Conservation (phyloP, 2,329 filamentous ascomycete species). For the Emmonsiellopsis sp. region DNA sequence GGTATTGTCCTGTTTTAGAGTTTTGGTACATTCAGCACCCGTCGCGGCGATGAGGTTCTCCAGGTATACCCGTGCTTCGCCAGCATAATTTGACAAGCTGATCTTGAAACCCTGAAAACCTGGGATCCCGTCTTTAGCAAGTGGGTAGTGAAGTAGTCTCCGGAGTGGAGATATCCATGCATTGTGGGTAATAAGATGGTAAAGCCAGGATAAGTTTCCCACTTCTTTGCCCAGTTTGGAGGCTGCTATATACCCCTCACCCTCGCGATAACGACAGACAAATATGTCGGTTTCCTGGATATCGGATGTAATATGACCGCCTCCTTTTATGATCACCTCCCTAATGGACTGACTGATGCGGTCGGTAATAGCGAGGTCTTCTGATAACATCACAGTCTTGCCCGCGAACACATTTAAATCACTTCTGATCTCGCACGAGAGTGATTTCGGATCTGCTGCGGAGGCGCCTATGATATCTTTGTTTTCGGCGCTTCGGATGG, state of each 20-base stretch:
- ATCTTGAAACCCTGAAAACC: conserved; percentile 71
- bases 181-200: conserved; percentile 80
- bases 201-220: conserved; percentile 89
- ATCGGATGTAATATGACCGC: conserved; percentile 57
- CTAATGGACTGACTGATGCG: conserved; percentile 60
- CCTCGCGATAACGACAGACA: conserved; percentile 79
- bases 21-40: conserved; percentile 86
- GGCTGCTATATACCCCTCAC: conserved; percentile 66
- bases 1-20: conserved; percentile 89
- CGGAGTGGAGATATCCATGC: conserved; percentile 78
- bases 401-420: conserved; percentile 66
- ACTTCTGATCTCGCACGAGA: conserved; percentile 33
- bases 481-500: conserved; percentile 49
- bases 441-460: conserved; percentile 38
- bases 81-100: conserved; percentile 92
- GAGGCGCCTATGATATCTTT: conserved; percentile 60
- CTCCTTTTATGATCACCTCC: conserved; percentile 61
- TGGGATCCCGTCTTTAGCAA: conserved; percentile 66
- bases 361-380: conserved; percentile 61
- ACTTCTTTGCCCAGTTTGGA: conserved; percentile 72
- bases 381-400: conserved; percentile 67
- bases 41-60: conserved; percentile 81
- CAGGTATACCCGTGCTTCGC: conserved; percentile 84
- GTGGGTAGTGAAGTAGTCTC: conserved; percentile 80
- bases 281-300: conserved; percentile 70